Base-by-base conservation (phyloP, 2,329 filamentous ascomycete genomes). In the Pseudocercospora fuligena region DNA sequence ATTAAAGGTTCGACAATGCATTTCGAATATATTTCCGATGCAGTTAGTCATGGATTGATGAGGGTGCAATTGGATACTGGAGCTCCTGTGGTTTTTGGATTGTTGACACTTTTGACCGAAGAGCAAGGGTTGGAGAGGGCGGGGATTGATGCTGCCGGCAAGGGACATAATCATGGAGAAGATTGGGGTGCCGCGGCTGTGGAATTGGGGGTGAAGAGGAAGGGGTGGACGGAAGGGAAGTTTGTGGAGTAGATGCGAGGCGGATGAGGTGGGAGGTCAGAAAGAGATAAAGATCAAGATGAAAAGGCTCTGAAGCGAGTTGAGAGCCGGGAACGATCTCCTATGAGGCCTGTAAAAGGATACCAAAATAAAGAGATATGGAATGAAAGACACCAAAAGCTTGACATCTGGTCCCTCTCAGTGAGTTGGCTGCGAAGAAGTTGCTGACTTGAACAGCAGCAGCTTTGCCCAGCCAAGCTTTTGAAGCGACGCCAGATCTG, bases 1-100 rank as follows among this genome's bases (percentile, higher is more conserved):
- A 97, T 99, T 83, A 99, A 99, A 84, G 95, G 95, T 79, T 92
- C 97, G 82, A 98, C 95, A 6, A 97, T 97, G 93, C 95, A 99
- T 82, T 99, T 99, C 77, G 95, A 99, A 82, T 98, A 99, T 83
- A 99, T 99, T 75, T 87, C 94, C 49, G 95, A 98, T 71, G 88
- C 92, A 47, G 93, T 96, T 6, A 93, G 89, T 65, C 92, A 97
- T 69, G 95, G 93, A 6, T 85, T 99, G 68, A 99, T 99, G 95
- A 89, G 92, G 70, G 89, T 98, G 66, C 93, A 97, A 80, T 85
- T 98, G 63, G 94, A 99, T 78, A 89, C 89, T 9, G 92, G 92
- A 53, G 88, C 97, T 60, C 95, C 95, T 33, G 91, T 99, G 66
- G 88, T 98, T 66, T 97, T 98, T 80, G 94, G 95, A 14, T 84